These are phyloP conservation scores for Plasmodium adleri DNA, from an alignment of 169 alveolate genomes.

Conservation along the genomic window DNA sequence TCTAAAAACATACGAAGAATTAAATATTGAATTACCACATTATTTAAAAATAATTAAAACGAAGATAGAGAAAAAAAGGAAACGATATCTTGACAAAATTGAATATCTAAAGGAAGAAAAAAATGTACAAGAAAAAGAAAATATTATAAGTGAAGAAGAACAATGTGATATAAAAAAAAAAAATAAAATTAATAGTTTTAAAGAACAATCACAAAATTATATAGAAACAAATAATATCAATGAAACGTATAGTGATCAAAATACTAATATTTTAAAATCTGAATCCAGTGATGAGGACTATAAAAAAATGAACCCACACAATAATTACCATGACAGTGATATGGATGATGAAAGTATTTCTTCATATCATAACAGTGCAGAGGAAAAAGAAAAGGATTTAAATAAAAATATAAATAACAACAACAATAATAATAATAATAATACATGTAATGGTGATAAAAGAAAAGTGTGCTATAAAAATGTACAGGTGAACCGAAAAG, in stretches of 20 bases:
- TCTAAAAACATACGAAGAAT: constrained; percentile 57
- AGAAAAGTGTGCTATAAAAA: constrained; percentile 69
- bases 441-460: background rate
- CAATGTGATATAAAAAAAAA: constrained; percentile 4
- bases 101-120: constrained; percentile 10
- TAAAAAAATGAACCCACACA: background rate
- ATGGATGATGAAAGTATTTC: background rate
- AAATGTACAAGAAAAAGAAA: background rate
- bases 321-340: background rate
- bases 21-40: constrained; percentile 77
- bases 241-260: too few relatives aligned
- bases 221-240: background rate
- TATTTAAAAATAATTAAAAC: constrained; percentile 55
- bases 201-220: background rate
- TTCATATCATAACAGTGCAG: background rate
- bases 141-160: background rate
- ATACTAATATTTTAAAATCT: too few relatives aligned
- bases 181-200: background rate
- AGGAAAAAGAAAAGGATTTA: background rate
- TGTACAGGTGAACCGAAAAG: constrained; percentile 78
- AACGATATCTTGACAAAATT: constrained; percentile 37
- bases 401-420: background rate
- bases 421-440: too few relatives aligned
- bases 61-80: constrained; percentile 50
- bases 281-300: too few relatives aligned